These are phyloP conservation scores for Alternaria gansuensis DNA, from an alignment of 2,329 filamentous ascomycete species.

Conservation along the genomic window DNA sequence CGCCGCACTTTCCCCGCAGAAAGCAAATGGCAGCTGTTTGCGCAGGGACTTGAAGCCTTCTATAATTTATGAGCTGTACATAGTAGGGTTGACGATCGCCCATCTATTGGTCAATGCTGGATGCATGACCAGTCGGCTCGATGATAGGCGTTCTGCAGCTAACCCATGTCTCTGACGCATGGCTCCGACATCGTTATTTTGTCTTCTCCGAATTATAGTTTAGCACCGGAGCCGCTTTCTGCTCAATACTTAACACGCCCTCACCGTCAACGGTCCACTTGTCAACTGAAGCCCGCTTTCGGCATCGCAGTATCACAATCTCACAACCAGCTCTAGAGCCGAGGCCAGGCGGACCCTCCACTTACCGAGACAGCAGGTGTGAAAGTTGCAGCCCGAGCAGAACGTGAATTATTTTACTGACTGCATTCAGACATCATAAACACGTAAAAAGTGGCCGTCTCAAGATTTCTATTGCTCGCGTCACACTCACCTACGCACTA, in stretches of 20 bases:
- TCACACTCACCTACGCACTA: conserved; percentile 27
- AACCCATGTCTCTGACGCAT: conserved; percentile 22
- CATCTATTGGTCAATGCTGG: conserved; percentile 37
- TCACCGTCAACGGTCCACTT: conserved; percentile 28
- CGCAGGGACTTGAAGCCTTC: conserved; percentile 5
- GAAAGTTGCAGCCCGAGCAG: conserved; percentile 37
- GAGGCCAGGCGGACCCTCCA: conserved; percentile 39
- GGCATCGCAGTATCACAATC: conserved; percentile 47
- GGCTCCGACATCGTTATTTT: conserved; percentile 13
- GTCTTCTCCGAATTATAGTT: background rate
- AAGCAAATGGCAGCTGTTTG: conserved; percentile 2
- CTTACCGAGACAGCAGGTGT: conserved; percentile 30
- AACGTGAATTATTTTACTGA: conserved; percentile 23
- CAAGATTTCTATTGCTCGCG: conserved; percentile 21
- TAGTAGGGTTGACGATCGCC: background rate
- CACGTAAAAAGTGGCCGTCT: conserved; percentile 39
- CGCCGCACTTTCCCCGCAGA: background rate
- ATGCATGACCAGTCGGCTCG: conserved; percentile 24
- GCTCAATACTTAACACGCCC: conserved; percentile 7
- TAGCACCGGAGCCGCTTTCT: conserved; percentile 5
- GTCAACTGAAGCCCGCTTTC: conserved; percentile 24
- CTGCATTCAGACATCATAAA: conserved; percentile 19
- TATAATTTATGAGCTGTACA: background rate
- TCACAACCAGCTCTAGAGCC: conserved; percentile 26
- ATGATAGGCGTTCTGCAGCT: conserved; percentile 16